Percentiles rank a stretch among this genome's conserved stretches.
Conservation (phyloP, 2,329 filamentous ascomycete species). For the Cytospora leucostoma region DNA sequence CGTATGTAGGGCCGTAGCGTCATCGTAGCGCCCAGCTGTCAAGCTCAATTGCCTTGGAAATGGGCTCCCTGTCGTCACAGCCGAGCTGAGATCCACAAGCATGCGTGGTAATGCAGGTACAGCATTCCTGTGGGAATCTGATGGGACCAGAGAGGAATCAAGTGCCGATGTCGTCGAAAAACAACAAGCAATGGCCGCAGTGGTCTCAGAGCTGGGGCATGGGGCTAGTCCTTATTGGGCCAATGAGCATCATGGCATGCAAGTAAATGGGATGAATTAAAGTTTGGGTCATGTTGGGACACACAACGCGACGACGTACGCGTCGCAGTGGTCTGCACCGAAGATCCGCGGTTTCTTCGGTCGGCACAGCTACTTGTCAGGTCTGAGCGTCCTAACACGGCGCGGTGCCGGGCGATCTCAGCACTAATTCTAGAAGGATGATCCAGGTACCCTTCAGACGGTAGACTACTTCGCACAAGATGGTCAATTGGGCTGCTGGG, state of each 20-base stretch:
- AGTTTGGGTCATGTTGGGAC: not conserved
- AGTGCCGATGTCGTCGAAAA: constrained; percentile 11
- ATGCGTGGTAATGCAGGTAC: constrained; percentile 8
- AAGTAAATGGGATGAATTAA: not conserved
- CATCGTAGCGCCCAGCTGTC: not conserved
- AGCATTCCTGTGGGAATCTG: constrained; percentile 7
- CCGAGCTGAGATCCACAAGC: constrained; percentile 8
- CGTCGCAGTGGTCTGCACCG: not conserved
- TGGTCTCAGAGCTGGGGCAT: not conserved
- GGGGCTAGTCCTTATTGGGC: not conserved
- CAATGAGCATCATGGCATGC: not conserved
- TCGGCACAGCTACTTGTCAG: not conserved
- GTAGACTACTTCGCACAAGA: too few relatives aligned
- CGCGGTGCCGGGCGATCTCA: not conserved
- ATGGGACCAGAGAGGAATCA: constrained; percentile 10
- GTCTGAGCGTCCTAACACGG: not conserved
- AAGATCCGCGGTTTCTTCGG: not conserved
- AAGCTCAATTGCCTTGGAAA: constrained; percentile 5
- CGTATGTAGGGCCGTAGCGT: constrained; percentile 5
- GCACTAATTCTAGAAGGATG: not conserved
- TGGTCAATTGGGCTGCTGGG: too few relatives aligned
- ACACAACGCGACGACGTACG: not conserved
- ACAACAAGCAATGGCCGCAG: constrained; percentile 3
- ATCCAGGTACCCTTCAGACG: too few relatives aligned
- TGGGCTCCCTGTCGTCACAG: constrained; percentile 2